Evolutionary conservation across 2,329 filamentous ascomycete genomes (phyloP), one percentile per base, ranked within the genome.

Genomic region (Penicillium sclerotiorum): DNA sequence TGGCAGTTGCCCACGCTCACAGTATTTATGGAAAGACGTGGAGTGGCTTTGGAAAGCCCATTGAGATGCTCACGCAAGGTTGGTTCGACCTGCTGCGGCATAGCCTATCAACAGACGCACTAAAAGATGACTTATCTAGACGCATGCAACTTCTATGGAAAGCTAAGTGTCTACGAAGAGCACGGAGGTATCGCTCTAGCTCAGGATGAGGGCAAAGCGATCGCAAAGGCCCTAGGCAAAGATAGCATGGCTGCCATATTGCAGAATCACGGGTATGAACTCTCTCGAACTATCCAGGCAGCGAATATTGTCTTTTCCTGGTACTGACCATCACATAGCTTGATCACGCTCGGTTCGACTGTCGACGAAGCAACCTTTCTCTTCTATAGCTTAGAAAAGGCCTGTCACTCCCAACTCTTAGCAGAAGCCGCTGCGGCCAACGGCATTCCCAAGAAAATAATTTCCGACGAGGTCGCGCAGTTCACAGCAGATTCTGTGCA

Each of bases 341-440:
- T 89, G 25, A 68, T 89, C 36, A 87, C 84, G 0, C 85, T 88
- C 0, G 86, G 87, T 8, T 60, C 67, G 9, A 89, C 86, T 0
- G 86, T 89, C 1, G 86, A 89, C 62, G 86, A 89, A 69, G 86
- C 86, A 2, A 82, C 82, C 1, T 89, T 84, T 63, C 65, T 88
- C 27, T 86, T 87, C 62, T 32, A 11, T 23, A 12, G 39, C 7
- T 77, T 88, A 68, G 86, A 89, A 67, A 77, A 84, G 39, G 82
- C 80, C 40, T 89, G 86, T 64, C 77, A 82, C 40, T 79, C 87
- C 23, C 86, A 89, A 70, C 72, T 88, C n/a, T n/a, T n/a, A n/a
- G n/a, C n/a, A n/a, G n/a, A n/a, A n/a, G n/a, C n/a, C n/a, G n/a
- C n/a, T n/a, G n/a, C n/a, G n/a, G n/a, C n/a, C n/a, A n/a, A n/a